Evolutionary conservation across 768 basidiomycete genomes (phyloP), one percentile per base, ranked within the genome.

Genomic region (Calvatia gigantea): DNA sequence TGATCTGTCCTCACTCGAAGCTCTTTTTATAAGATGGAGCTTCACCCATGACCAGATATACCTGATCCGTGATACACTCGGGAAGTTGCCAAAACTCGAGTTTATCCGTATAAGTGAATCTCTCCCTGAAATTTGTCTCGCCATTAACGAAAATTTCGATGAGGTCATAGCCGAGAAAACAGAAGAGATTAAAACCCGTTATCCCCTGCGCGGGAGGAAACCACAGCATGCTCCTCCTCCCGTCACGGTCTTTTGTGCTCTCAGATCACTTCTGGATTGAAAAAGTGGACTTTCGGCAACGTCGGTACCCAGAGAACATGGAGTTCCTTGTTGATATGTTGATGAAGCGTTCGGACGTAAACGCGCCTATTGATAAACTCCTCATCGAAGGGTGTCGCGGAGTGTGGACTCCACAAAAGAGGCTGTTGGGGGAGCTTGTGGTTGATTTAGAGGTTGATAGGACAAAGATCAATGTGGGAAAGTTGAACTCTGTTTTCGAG

Each of bases 221-320:
- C 12, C 12, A 27, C 32, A 25, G 4, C 12, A 37, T 15, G 14
- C 14, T n/a, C 28, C 21, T 28, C 53, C 53, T 21, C 28, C 54
- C n/a, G 33, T 47, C 45, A 55, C 45, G 4, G 44, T 21, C 23
- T 55, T 55, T 27, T 45, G 35, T 47, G 29, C 54, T 15, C 54
- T 55, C 37, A 46, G 32, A 31, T 41, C 44, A 4, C 45, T 55
- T 14, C 11, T n/a, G n/a, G 27, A 29, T 55, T n/a, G 15, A 37
- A 5, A 15, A 19, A 11, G 5, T 19, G 0, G 45, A 55, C 9
- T 29, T 47, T 17, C 28, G 35, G 2, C 14, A 23, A 23, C 27
- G 25, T 19, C 15, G 25, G 28, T 19, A 2, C 17, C 33, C 37
- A 38, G 35, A 43, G 7, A 41, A 17, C 14, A 8, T 47, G 35